Conservation (phyloP, 805 yeast species). For the Wickerhamomyces bovis region DNA sequence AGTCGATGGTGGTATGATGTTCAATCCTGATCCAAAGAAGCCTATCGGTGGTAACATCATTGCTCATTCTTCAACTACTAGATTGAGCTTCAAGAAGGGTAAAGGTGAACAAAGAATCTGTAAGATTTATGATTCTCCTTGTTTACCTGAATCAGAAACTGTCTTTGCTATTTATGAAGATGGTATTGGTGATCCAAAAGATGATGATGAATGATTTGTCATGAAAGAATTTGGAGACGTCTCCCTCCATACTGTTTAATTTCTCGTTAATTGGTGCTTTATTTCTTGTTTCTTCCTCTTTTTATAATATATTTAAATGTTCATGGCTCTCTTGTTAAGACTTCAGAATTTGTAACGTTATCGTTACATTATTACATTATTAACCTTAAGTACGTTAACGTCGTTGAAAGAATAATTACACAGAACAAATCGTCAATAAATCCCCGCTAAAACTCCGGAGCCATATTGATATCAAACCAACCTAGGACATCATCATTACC, state of each 20-base stretch:
- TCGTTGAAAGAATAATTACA: not conserved
- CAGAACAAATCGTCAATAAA: not conserved
- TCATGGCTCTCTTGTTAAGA: not conserved
- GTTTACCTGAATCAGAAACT: slow-evolving; percentile 92
- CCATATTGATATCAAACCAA: slow-evolving; percentile 84
- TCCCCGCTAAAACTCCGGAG: slow-evolving; percentile 45
- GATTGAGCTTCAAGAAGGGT: slow-evolving; percentile 86
- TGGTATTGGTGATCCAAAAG: slow-evolving; percentile 93
- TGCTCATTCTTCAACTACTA: slow-evolving; percentile 94
- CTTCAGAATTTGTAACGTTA: too few relatives aligned
- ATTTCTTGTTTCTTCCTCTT: not conserved
- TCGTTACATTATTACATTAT: too few relatives aligned
- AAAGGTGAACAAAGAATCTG: slow-evolving; percentile 90
- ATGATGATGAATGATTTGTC: slow-evolving; percentile 29
- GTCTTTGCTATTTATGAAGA: slow-evolving; percentile 94
- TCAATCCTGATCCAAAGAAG: slow-evolving; percentile 94
- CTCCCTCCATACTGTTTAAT: not conserved
- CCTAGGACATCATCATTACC: slow-evolving; percentile 87
- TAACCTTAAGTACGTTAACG: not conserved
- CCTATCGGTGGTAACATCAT: slow-evolving; percentile 98
- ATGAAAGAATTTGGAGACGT: not conserved
- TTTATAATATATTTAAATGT: not conserved
- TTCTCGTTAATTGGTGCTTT: not conserved
- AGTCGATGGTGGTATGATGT: slow-evolving; percentile 79
- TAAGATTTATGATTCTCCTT: slow-evolving; percentile 93